Evolutionary conservation across 768 basidiomycete genomes (phyloP), one percentile per base, ranked within the genome.

Genomic region (Pulveroboletus sp.): DNA sequence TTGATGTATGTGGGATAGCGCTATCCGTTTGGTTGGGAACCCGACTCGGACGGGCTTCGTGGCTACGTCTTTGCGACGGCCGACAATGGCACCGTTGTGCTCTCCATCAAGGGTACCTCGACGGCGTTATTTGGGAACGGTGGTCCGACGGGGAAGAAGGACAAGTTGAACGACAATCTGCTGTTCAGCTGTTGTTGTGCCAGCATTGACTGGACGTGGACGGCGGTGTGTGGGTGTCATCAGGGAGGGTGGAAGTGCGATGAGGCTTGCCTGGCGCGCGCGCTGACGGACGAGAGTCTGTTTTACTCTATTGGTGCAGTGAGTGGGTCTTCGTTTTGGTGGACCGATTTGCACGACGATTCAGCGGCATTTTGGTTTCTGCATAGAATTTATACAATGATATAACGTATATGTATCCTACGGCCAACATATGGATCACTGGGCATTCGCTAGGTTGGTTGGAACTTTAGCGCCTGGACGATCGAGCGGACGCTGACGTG

Each of bases 151-250:
- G 76, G 76, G 3, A 84, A 82, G 72, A 95, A 93, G 62, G 95
- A 97, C 73, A 94, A 88, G 69, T 65, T 89, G 47, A 97, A 97
- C 71, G 93, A 97, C 65, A 97, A 94, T 57, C 67, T 96, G 6
- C 69, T 97, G 50, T 95, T 95, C 67, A 87, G 84, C 54, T 98
- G 95, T 64, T 98, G 95, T 69, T 98, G 95, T 67, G 95, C 95
- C 0, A 73, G 82, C 15, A 79, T 96, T 27, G 91, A 90, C 61
- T 95, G 90, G 83, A 82, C 89, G 15, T 98, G 95, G 95, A 82
- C 86, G 40, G 81, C 90, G 0, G 94, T 97, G 17, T 98, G 95
- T 68, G 89, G 82, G 49, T 98, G 95, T 66, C 86, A 87, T 68
- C 74, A 78, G 46, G 78, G 83, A 8, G 84, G 84, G 6, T 86